Evolutionary conservation across 1,284 basidiomycete genomes (phyloP), one percentile per base, ranked within the genome.

Genomic region (Puccinia polysora): DNA sequence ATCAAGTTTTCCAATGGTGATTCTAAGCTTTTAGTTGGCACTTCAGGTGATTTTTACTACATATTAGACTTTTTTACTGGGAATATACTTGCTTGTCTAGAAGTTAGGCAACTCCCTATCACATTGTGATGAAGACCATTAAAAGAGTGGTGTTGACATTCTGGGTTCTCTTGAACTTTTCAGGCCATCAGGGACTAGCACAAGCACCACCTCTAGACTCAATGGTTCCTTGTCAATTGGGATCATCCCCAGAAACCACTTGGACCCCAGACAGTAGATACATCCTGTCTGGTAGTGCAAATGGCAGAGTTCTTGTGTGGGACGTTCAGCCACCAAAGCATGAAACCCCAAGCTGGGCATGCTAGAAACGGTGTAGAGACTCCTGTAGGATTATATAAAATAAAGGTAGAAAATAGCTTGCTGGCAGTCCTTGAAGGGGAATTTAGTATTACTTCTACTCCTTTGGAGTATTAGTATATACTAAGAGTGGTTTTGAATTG

Each of bases 211-310:
- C 81, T 93, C 45, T 71, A 71, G 38, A 68, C 56, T 73, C 32
- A 62, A 53, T 6, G 52, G 55, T 34, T 40, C 59, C n/a, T 36
- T 40, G 50, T 30, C 55, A 45, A 36, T 65, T 58, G 3, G 43
- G n/a, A 14, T 62, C 59, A 8, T 40, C 36, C 15, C 91, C 94
- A 79, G 94, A 96, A 80, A 87, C 93, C 1, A 85, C 84, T n/a
- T 97, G 91, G 90, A 92, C 90, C 1, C 89, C 90, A 0, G 93
- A 97, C 79, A 91, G 90, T 79, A 89, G 89, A 77, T 97, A 85
- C 77, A 84, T 96, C 30, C 79, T 95, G 2, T 85, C 79, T 1
- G 82, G 82, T 43, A 43, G 36, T 18, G 59, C 36, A 18, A 40
- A 62, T 45, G 59, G n/a, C n/a, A n/a, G n/a, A n/a, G n/a, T n/a